Conservation (phyloP, 345 rosid genomes). For the Erucastrum elatum region DNA sequence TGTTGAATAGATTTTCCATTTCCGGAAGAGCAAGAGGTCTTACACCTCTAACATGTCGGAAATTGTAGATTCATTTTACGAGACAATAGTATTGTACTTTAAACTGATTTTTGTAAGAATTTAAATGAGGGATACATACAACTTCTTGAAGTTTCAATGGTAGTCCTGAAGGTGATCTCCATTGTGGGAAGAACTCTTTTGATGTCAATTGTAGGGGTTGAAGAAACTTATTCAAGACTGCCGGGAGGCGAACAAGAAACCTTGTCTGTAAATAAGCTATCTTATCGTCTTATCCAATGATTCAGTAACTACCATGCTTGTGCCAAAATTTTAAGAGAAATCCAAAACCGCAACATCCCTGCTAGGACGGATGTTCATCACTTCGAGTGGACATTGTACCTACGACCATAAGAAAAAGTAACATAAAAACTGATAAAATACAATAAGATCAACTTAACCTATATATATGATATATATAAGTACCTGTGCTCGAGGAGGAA, state of each 20-base stretch:
- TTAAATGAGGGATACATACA: slow-evolving; percentile 48
- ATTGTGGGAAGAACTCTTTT: slow-evolving; percentile 91
- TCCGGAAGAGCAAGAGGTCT: slow-evolving; percentile 78
- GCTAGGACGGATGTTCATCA: slow-evolving; percentile 78
- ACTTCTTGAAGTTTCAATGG: slow-evolving; percentile 99
- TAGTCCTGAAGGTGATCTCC: slow-evolving; percentile 96
- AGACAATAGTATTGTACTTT: neutral
- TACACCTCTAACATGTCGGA: slow-evolving; percentile 79
- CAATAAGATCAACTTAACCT: neutral
- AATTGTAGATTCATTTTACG: slow-evolving; percentile 7
- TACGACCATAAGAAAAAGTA: slow-evolving; percentile 32
- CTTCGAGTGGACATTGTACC: slow-evolving; percentile 88
- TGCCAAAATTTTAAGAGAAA: slow-evolving; percentile 79
- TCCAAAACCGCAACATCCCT: slow-evolving; percentile 95
- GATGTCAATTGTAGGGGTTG: slow-evolving; percentile 72
- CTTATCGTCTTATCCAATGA: neutral
- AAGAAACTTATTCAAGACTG: slow-evolving; percentile 85
- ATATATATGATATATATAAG: neutral
- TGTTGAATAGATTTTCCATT: slow-evolving; percentile 79
- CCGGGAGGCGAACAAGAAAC: slow-evolving; percentile 60
- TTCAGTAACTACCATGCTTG: slow-evolving; percentile 57
- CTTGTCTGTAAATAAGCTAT: slow-evolving; percentile 6
- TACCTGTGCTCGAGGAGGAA: slow-evolving; percentile 99
- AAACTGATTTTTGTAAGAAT: neutral
- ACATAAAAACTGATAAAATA: neutral